These are phyloP conservation scores for Mortierella sp. DNA, from an alignment of 371 early-diverging fungal species.

Conservation along the genomic window DNA sequence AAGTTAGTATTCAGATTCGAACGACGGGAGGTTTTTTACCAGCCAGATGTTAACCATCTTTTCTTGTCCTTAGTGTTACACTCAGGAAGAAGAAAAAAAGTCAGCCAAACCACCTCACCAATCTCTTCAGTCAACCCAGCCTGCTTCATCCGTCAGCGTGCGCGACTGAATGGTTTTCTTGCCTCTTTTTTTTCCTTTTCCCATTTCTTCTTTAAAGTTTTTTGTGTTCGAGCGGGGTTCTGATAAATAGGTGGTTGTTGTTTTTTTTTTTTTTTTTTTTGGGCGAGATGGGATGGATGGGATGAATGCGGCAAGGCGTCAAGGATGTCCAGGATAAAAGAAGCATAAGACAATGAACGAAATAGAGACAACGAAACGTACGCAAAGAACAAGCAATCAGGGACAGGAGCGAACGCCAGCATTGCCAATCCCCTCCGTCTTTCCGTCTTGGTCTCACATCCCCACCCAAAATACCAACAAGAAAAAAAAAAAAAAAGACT, in stretches of 20 bases:
- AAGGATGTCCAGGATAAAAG: no score
- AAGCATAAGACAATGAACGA: no score
- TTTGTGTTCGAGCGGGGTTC: conserved; percentile 2
- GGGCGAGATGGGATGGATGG: not conserved
- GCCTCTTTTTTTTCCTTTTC: not conserved
- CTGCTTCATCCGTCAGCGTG: not conserved
- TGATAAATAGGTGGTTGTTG: conserved; percentile 2
- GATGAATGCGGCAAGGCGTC: not conserved
- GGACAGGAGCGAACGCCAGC: not conserved
- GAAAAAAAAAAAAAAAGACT: not conserved
- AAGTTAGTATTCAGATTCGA: not conserved
- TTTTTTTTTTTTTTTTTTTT: not conserved
- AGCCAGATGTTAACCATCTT: not conserved
- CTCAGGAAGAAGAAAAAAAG: conserved; percentile 4
- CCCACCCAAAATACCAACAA: not conserved
- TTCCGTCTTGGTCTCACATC: not conserved
- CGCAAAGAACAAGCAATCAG: not conserved
- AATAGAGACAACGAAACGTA: not conserved
- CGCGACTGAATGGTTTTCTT: not conserved
- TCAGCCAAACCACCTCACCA: not conserved
- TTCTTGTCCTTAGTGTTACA: not conserved
- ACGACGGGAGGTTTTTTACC: conserved; percentile 9
- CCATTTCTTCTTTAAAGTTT: not conserved
- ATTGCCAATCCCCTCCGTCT: not conserved
- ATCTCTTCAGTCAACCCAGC: not conserved